Base-by-base conservation (phyloP, 148 eudicot genomes). In the Cornus kousa region DNA sequence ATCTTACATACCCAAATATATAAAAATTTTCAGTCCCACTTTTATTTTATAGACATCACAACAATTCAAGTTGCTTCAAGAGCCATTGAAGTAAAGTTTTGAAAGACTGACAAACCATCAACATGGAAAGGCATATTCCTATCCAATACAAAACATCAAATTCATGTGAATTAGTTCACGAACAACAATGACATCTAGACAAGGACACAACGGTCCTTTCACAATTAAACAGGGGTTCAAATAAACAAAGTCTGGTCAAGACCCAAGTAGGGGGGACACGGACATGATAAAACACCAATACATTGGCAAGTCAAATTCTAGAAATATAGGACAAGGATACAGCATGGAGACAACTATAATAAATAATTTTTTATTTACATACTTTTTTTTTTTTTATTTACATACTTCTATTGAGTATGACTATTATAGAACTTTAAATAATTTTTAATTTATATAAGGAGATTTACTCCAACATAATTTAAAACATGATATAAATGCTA, bases 41-140 rank as follows among this genome's bases (percentile, higher is more conserved):
- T 69, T 12, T 55, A 22, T 46, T 31, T 12, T 33, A 22, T 46
- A 17, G 17, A 13, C 70, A 68, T 46, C 23, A 68, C 40, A 74
- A 74, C 48, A 33, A 74, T 33, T 74, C 16, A 37, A 35, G 68
- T 78, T 78, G 68, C 55, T 59, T 68, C 78, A 67, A 72, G 32
- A 66, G 50, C 22, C 9, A 32, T 8, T 20, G 24, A 31, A 53
- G 17, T 31, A 64, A 10, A 50, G 31, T 74, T 57, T 5, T 11
- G 23, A 33, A 59, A 14, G 9, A 53, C 55, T 40, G 13, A 20
- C 14, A 39, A 7, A 6, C 22, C 69, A 23, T 64, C 19, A 48
- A 64, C 77, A 64, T 22, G 3, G 22, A 75, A 75, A 39, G 35
- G 33, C 5, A 33, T 22, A 9, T 59, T 74, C 48, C 5, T 9